These are phyloP conservation scores for Boletus speciosus DNA, from an alignment of 768 basidiomycete species.

Conservation along the genomic window DNA sequence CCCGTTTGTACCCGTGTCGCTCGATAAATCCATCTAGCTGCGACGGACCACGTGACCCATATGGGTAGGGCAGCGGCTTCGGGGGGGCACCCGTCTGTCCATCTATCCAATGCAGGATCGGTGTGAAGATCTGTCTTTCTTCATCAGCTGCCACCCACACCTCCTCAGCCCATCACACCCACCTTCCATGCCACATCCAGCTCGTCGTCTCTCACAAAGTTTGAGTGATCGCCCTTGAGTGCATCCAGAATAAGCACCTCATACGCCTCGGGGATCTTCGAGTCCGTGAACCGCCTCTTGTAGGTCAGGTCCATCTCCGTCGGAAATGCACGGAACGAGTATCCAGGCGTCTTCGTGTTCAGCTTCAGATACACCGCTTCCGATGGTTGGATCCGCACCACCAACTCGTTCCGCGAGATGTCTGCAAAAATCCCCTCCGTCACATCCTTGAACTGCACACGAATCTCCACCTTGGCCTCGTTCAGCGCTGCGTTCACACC, in stretches of 20 bases:
- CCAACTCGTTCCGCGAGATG: conserved; percentile 94
- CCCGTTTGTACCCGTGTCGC: conserved; percentile 75
- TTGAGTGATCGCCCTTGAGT: conserved; percentile 96
- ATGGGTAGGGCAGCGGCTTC: conserved; percentile 75
- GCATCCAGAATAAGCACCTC: conserved; percentile 94
- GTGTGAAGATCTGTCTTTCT: conserved; percentile 78
- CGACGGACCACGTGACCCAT: conserved; percentile 94
- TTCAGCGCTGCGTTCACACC: conserved; percentile 65
- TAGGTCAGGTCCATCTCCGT: conserved; percentile 99
- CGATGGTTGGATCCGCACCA: conserved; percentile 93
- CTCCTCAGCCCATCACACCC: conserved; percentile 18
- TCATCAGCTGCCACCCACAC: conserved; percentile 5
- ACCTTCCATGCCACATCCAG: conserved; percentile 98
- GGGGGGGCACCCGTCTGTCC: conserved; percentile 65
- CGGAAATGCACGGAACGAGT: conserved; percentile 85
- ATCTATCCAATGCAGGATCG: conserved; percentile 95
- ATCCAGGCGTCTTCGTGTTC: conserved; percentile 92
- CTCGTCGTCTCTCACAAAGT: conserved; percentile 98
- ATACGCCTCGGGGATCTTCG: conserved; percentile 94
- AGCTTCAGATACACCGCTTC: conserved; percentile 97
- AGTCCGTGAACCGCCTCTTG: conserved; percentile 88
- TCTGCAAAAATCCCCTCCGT: conserved; percentile 96
- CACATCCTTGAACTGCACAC: conserved; percentile 97
- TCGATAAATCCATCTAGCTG: conserved; percentile 72
- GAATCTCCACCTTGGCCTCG: conserved; percentile 97